These are phyloP conservation scores for Ogataea sp. DNA, from an alignment of 805 yeast species.

Conservation along the genomic window DNA sequence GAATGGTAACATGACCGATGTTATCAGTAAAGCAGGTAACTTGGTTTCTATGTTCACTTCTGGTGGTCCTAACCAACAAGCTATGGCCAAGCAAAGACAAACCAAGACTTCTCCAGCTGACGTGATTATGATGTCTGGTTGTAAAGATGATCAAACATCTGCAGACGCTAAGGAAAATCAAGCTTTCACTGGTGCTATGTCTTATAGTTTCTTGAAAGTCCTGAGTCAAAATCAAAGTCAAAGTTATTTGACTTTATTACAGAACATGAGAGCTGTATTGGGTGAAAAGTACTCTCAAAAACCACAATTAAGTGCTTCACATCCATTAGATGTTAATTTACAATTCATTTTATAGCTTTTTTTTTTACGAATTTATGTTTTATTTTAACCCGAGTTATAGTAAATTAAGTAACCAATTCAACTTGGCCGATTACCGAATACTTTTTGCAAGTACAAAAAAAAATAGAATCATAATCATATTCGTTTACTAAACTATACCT, in stretches of 20 bases:
- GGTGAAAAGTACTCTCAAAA: constrained; percentile 55
- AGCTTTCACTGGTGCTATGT: constrained; percentile 66
- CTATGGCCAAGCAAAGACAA: constrained; percentile 33
- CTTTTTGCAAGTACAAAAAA: too few species aligned
- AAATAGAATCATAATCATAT: too few species aligned
- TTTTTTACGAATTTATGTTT: too few species aligned
- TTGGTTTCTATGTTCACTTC: constrained; percentile 31
- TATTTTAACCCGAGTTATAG: too few species aligned
- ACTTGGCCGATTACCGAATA: too few species aligned
- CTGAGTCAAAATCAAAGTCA: constrained; percentile 49
- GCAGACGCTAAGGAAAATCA: constrained; percentile 71
- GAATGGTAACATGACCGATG: constrained; percentile 38
- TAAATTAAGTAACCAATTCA: too few species aligned
- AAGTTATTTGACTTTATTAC: constrained; percentile 51
- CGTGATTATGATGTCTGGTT: constrained; percentile 60
- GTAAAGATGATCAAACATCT: constrained; percentile 67
- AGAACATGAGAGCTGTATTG: constrained; percentile 53
- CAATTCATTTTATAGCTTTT: constrained; percentile 1
- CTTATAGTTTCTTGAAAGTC: constrained; percentile 58
- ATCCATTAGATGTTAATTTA: constrained; percentile 45
- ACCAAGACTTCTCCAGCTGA: constrained; percentile 62
- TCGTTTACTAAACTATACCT: too few species aligned
- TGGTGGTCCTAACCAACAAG: constrained; percentile 27
- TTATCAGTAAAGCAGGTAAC: constrained; percentile 33
- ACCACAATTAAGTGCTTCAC: constrained; percentile 57